phyloP scores from a whole-genome alignment of 2,329 filamentous ascomycete genomes.

The Shiraia bambusicola region DNA sequence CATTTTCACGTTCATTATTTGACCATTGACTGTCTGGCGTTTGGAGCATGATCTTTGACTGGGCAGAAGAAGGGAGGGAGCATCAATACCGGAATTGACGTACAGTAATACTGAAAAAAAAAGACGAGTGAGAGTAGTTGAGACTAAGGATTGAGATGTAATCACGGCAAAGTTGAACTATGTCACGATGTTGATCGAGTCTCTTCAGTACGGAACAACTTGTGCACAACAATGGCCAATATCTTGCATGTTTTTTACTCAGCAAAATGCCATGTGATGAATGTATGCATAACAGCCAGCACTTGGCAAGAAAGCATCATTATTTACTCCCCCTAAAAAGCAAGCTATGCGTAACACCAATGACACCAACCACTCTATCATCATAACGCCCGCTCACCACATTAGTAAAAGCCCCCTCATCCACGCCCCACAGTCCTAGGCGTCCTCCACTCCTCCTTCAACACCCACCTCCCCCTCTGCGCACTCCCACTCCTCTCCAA shows the following conservation, averaged over 20 bases:
- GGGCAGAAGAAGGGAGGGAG: constrained; percentile 2
- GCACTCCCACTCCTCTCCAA: constrained; percentile 60
- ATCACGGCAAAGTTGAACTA: constrained; percentile 4
- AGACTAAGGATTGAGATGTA: constrained; percentile 3
- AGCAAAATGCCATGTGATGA: neutral
- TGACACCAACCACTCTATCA: too few species aligned
- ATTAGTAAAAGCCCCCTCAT: neutral
- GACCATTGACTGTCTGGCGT: constrained; percentile 13
- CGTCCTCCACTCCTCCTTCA: constrained; percentile 56
- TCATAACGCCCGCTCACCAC: neutral
- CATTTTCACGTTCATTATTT: constrained; percentile 3
- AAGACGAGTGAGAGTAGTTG: neutral
- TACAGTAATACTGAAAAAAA: constrained; percentile 15
- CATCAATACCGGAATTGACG: constrained; percentile 4
- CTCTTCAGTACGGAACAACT: constrained; percentile 10
- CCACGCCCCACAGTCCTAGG: constrained; percentile 4
- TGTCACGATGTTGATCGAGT: constrained; percentile 16
- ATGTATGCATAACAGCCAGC: constrained; percentile 13
- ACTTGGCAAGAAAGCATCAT: constrained; percentile 19
- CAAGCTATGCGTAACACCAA: neutral
- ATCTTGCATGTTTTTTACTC: neutral
- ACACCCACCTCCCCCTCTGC: constrained; percentile 56
- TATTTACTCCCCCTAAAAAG: constrained; percentile 6
- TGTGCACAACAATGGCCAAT: neutral
- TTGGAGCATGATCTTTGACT: constrained; percentile 5